These are phyloP conservation scores for Fraxinus nigra DNA, from an alignment of 305 asterid species.

Conservation along the genomic window DNA sequence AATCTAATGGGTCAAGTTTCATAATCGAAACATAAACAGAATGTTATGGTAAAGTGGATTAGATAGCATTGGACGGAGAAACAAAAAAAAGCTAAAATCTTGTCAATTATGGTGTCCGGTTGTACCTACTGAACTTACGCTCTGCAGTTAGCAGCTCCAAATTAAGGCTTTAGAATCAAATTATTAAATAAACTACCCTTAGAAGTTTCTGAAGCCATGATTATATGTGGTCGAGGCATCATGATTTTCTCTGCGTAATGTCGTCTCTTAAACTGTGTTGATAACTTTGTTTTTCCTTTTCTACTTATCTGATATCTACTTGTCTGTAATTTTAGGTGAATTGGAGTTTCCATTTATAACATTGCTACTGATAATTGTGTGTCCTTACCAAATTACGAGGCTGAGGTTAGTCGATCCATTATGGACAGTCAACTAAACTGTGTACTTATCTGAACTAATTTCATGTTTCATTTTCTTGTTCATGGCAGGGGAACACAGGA, in stretches of 20 bases:
- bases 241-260: slow-evolving; percentile 2
- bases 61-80: background rate
- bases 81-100: no score
- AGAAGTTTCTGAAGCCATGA: background rate
- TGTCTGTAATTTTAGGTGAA: slow-evolving; percentile 50
- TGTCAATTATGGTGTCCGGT: no score
- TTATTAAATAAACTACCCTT: no score
- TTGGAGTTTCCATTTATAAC: slow-evolving; percentile 78
- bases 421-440: background rate
- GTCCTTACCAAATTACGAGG: slow-evolving; percentile 67
- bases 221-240: background rate
- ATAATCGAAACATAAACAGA: background rate
- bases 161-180: no score
- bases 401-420: slow-evolving; percentile 55
- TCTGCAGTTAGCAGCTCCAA: no score
- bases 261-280: background rate
- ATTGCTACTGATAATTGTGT: slow-evolving; percentile 62
- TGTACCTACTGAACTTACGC: no score
- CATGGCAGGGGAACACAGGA: slow-evolving; percentile 77
- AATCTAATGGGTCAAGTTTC: background rate
- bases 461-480: slow-evolving; percentile 21
- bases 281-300: background rate
- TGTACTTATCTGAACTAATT: slow-evolving; percentile 18
- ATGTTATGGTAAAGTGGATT: background rate
- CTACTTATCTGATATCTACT: slow-evolving; percentile 1